These are phyloP conservation scores for Arthrobotrys pseudoclavata DNA, from an alignment of 2,329 filamentous ascomycete species.

Conservation along the genomic window DNA sequence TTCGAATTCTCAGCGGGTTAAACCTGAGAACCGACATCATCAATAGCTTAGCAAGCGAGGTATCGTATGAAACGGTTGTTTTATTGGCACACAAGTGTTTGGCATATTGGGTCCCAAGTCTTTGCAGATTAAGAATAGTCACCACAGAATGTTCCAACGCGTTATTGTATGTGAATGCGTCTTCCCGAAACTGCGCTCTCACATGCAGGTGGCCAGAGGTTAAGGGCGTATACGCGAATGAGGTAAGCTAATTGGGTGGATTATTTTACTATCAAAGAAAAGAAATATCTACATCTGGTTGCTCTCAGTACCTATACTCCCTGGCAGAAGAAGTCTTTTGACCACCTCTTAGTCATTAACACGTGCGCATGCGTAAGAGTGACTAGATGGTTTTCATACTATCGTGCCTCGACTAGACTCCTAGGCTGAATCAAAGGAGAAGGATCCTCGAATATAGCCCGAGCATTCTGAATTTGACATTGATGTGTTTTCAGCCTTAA, in stretches of 20 bases:
- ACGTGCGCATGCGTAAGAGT: not conserved
- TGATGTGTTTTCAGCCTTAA: constrained; percentile 40
- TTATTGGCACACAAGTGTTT: not conserved
- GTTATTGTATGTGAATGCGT: not conserved
- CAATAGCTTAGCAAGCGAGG: not conserved
- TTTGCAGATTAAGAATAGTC: not conserved
- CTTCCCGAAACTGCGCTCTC: constrained; percentile 12
- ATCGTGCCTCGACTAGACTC: not conserved
- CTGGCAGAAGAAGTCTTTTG: not conserved
- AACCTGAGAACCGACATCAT: not conserved
- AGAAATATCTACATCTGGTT: not conserved
- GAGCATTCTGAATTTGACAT: constrained; percentile 31
- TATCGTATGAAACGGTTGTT: not conserved
- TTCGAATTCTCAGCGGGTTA: not conserved
- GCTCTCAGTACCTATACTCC: not conserved
- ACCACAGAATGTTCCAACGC: not conserved
- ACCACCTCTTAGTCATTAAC: not conserved
- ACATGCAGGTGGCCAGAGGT: constrained; percentile 4
- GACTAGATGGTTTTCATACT: not conserved
- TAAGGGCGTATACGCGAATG: not conserved
- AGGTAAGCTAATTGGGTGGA: constrained; percentile 15
- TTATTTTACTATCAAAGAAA: not conserved
- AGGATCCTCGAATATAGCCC: not conserved
- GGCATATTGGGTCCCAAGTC: not conserved
- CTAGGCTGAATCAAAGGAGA: not conserved